Evolutionary conservation across 2,329 filamentous ascomycete genomes (phyloP), one percentile per base, ranked within the genome.

Genomic region (Xenoacremonium recifei): DNA sequence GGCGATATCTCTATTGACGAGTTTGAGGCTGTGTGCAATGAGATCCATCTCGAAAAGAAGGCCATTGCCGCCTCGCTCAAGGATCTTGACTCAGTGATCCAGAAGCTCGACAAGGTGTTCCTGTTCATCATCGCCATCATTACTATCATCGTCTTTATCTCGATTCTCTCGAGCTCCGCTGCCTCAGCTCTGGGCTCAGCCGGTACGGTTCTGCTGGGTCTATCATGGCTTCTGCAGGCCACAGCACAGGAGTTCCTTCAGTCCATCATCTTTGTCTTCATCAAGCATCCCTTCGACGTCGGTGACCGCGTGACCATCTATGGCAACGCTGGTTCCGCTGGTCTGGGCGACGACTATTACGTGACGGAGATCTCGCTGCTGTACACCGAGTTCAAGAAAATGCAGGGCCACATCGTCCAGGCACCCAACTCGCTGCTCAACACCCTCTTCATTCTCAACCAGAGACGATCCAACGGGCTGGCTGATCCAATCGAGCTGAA

Each of bases 311-410:
- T 97, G 6, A 89, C 86, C 1, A 80, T 97, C 16, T 96, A 96
- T 58, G 91, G 91, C 40, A 95, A 90, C 56, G 89, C 89, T 1
- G 92, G 92, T 47, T 77, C 83, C n/a, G 63, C 76, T 13, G 76
- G 89, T 59, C 80, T 77, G 25, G 91, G 91, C 34, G 92, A 96
- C 55, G 92, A 96, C 58, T 97, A 96, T 67, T 96, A 95, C 52
- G 91, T 97, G 40, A 95, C 95, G 40, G 89, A 96, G 60, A 95
- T 97, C 41, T 87, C 89, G 2, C 76, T 97, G 2, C 76, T 96
- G 13, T 97, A 93, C 63, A 97, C 92, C 12, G 92, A 96, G 60
- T 96, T 96, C 73, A 96, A 96, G 76, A 96, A 96, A 73, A 92
- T 96, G 87, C 86, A 96, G 65, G 92, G 92, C 2, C 91, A 96